Evolutionary conservation across 176 grass and related monocot species (phyloP), one percentile per base, ranked within the genome.

Genomic region (Phyllostachys edulis): DNA sequence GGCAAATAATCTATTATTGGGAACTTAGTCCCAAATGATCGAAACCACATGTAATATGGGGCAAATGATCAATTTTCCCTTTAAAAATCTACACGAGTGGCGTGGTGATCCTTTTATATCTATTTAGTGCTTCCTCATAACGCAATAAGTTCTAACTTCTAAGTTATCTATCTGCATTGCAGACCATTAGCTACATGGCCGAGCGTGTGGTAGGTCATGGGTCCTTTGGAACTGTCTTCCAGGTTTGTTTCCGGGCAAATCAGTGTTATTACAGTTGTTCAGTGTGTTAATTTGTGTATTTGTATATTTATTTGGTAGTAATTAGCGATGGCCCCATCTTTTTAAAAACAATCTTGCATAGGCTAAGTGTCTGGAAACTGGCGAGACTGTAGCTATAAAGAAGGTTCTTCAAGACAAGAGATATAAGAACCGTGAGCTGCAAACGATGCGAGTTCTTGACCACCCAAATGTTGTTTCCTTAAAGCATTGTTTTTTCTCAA

Each of bases 341-440:
- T 70, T 2, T n/a, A 26, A 20, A 6, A 62, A 68, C 71, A 6
- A 79, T 88, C 4, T 63, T 86, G 59, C 57, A 69, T 69, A 97
- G 94, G 91, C 94, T 24, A 97, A 94, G 80, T 97, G 91, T 88
- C 78, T 97, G 9, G 94, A 97, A 84, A 97, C 87, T 15, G 87
- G 89, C 4, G 94, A 97, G 86, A 97, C 91, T 2, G 94, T 97
- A 77, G 94, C 94, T 72, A 94, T 97, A 84, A 97, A 97, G 81
- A 96, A 96, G 61, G 94, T 96, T 87, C 90, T 96, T 89, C 94
- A 96, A 87, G 94, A 96, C 73, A 93, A 88, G 82, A 89, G 94
- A 79, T 97, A 97, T 38, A 97, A 97, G 85, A 97, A 97, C 52
- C 86, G 94, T 26, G 94, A 97, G 67, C 78, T 97, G 55, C 94